phyloP scores from a whole-genome alignment of 2,329 filamentous ascomycete genomes.

The Aschersonia sp. region DNA sequence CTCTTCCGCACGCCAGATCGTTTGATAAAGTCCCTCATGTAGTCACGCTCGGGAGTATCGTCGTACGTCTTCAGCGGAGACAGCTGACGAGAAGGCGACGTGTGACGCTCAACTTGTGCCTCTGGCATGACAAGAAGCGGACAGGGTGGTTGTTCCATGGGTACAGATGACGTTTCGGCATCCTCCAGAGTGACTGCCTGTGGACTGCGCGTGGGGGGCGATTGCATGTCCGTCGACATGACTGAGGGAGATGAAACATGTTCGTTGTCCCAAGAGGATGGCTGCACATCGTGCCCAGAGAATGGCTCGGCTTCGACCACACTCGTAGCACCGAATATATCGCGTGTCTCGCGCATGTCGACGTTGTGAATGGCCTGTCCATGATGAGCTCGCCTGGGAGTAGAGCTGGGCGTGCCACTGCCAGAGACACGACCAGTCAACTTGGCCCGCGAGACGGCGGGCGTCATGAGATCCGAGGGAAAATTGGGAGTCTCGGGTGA shows the following conservation, averaged over 20 bases:
- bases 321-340: constrained; percentile 17
- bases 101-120: too few species aligned
- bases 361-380: constrained; percentile 15
- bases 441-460: constrained; percentile 7
- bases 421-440: constrained; percentile 4
- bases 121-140: too few species aligned
- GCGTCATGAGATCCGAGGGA: constrained; percentile 1
- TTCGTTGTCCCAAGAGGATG: background rate
- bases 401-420: background rate
- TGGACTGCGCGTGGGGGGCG: too few species aligned
- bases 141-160: too few species aligned
- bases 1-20: constrained; percentile 14
- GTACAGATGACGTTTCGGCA: too few species aligned
- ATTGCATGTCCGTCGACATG: too few species aligned
- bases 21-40: constrained; percentile 20
- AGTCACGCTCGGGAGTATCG: constrained; percentile 20
- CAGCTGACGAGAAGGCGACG: background rate
- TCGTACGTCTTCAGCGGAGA: constrained; percentile 5
- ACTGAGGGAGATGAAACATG: too few species aligned
- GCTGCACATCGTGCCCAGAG: background rate
- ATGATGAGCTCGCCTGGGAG: background rate
- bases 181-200: too few species aligned
- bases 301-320: background rate
- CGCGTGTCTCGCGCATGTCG: constrained; percentile 18
- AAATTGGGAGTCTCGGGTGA: background rate